These are phyloP conservation scores for Suillus bovinus DNA, from an alignment of 768 basidiomycete species.

Conservation along the genomic window DNA sequence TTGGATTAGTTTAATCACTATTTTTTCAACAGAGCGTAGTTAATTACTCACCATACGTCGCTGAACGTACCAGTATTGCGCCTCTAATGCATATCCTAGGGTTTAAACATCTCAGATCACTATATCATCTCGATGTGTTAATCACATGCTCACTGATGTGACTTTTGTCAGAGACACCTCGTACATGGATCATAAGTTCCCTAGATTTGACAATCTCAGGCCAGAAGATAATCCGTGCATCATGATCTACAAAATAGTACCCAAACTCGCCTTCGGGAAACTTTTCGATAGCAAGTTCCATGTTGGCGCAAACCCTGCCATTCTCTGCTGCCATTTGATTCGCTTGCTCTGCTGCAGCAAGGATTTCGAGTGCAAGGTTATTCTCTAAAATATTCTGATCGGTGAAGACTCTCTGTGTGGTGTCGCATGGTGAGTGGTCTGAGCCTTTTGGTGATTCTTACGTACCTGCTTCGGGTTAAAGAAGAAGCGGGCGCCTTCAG, in stretches of 20 bases:
- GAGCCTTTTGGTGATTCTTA: neutral
- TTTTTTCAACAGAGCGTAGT: neutral
- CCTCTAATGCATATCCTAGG: conserved; percentile 8
- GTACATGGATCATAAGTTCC: conserved; percentile 34
- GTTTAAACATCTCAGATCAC: neutral
- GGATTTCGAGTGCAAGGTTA: neutral
- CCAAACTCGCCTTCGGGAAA: conserved; percentile 6
- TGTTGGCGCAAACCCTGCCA: neutral
- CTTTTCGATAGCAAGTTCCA: conserved; percentile 6
- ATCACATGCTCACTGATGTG: conserved; percentile 13
- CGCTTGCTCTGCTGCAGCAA: neutral
- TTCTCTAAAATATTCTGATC: conserved; percentile 10
- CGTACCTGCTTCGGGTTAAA: conserved; percentile 42
- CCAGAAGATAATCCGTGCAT: conserved; percentile 43
- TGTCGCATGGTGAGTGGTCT: neutral
- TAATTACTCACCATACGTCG: neutral
- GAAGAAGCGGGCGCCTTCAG: conserved; percentile 59
- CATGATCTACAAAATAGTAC: conserved; percentile 51
- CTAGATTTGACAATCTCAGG: conserved; percentile 38
- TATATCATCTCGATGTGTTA: neutral
- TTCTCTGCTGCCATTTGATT: neutral
- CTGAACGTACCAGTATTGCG: conserved; percentile 7
- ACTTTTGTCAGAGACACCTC: conserved; percentile 14
- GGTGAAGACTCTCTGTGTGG: conserved; percentile 44
- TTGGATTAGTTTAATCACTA: neutral